These are phyloP conservation scores for Bipolaris victoriae DNA, from an alignment of 2,329 filamentous ascomycete species.

Conservation along the genomic window DNA sequence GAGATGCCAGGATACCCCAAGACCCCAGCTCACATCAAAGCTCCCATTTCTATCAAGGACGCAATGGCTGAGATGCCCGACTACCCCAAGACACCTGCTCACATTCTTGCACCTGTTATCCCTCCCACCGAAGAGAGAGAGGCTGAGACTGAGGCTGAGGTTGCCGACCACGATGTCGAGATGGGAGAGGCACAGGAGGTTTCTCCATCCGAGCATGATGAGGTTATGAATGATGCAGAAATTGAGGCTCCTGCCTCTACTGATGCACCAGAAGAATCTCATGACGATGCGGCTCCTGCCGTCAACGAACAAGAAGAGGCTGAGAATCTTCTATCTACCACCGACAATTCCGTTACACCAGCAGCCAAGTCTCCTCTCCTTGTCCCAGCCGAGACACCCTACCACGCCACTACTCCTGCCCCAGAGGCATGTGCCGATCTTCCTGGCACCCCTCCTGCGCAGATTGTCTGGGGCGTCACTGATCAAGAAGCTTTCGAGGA, in stretches of 20 bases:
- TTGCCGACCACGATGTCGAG: constrained; percentile 3
- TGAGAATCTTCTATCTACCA: background rate
- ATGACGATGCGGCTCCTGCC: background rate
- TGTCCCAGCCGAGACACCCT: constrained; percentile 2
- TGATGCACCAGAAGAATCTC: background rate
- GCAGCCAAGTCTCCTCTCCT: constrained; percentile 1
- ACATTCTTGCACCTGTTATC: constrained; percentile 2
- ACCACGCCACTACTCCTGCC: constrained; percentile 3
- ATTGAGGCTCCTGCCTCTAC: background rate
- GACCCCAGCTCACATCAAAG: constrained; percentile 19
- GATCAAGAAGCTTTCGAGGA: constrained; percentile 26
- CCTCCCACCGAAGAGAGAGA: background rate
- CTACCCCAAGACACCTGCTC: constrained; percentile 10
- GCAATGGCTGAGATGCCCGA: constrained; percentile 6
- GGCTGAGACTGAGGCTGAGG: background rate
- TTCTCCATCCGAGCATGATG: background rate
- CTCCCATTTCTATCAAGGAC: background rate
- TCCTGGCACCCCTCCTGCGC: constrained; percentile 12
- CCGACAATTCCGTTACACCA: constrained; percentile 6
- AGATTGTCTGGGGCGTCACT: constrained; percentile 19
- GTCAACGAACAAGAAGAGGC: background rate
- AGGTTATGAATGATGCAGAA: background rate
- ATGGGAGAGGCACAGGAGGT: constrained; percentile 9
- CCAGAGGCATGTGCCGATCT: constrained; percentile 5
- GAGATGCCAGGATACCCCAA: constrained; percentile 26